phyloP scores from a whole-genome alignment of 2,329 filamentous ascomycete genomes.

The Plectosphaerella cucumerina region DNA sequence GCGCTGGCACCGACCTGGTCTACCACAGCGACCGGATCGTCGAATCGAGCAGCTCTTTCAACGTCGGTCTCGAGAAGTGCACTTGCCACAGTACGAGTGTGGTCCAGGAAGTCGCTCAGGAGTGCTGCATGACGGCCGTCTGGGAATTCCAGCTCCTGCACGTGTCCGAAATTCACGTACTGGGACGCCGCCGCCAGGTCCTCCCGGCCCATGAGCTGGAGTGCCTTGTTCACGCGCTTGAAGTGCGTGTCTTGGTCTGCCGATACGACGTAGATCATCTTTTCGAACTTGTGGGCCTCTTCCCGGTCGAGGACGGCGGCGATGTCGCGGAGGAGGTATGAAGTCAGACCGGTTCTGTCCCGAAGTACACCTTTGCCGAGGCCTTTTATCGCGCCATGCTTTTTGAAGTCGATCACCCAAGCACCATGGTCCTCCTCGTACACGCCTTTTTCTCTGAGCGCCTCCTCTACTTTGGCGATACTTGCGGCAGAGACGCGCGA shows the following conservation, averaged over 20 bases:
- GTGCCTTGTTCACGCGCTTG: constrained; percentile 71
- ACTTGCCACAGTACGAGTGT: constrained; percentile 48
- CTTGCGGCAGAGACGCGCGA: constrained; percentile 64
- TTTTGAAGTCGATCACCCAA: constrained; percentile 67
- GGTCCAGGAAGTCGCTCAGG: constrained; percentile 57
- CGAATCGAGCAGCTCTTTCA: constrained; percentile 21
- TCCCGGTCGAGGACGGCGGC: constrained; percentile 65
- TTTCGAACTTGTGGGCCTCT: constrained; percentile 49
- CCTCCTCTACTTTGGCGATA: constrained; percentile 60
- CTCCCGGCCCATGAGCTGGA: constrained; percentile 65
- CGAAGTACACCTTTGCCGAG: constrained; percentile 68
- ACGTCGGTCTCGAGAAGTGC: background rate
- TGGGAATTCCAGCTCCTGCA: background rate
- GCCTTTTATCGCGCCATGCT: constrained; percentile 61
- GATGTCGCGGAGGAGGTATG: constrained; percentile 76
- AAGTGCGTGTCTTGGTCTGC: constrained; percentile 69
- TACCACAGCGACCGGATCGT: constrained; percentile 73
- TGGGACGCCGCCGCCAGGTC: constrained; percentile 65
- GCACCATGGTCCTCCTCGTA: constrained; percentile 67
- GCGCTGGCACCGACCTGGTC: constrained; percentile 89
- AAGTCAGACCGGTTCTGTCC: constrained; percentile 69
- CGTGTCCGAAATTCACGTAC: constrained; percentile 67
- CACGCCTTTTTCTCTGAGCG: constrained; percentile 60
- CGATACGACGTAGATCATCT: constrained; percentile 74
- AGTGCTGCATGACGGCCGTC: background rate